Conservation (phyloP, 208 protist genomes). For the Lotmaria passim region DNA sequence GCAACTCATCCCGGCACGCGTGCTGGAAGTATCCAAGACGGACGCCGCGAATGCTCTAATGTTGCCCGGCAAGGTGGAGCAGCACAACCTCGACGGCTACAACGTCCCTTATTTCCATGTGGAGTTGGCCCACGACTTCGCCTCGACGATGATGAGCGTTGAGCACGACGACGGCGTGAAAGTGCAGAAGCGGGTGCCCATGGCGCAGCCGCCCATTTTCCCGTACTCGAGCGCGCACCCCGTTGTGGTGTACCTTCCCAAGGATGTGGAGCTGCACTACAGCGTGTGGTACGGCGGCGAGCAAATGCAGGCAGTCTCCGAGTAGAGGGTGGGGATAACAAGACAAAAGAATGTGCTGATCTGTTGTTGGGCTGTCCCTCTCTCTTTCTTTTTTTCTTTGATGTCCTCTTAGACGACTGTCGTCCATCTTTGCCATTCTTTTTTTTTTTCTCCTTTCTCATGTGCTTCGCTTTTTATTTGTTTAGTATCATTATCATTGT, state of each 20-base stretch:
- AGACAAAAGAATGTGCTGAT: neutral
- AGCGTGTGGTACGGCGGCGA: conserved; percentile 53
- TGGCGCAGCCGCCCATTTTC: conserved; percentile 40
- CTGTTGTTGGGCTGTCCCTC: neutral
- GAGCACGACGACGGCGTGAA: conserved; percentile 31
- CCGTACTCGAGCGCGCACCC: conserved; percentile 55
- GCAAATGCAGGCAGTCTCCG: conserved; percentile 28
- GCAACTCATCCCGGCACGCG: conserved; percentile 62
- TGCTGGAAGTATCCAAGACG: conserved; percentile 38
- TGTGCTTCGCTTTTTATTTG: neutral
- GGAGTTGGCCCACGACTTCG: conserved; percentile 29
- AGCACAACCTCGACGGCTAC: conserved; percentile 33
- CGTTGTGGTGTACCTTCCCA: conserved; percentile 72
- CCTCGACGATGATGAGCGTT: conserved; percentile 25
- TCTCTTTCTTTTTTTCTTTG: conserved; percentile 11
- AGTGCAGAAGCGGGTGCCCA: conserved; percentile 46
- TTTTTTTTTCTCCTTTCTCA: conserved; percentile 13
- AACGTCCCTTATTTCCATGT: conserved; percentile 55
- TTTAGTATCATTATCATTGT: neutral
- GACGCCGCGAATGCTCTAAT: conserved; percentile 29
- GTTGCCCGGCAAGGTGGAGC: conserved; percentile 35
- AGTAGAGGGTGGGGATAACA: too few species aligned
- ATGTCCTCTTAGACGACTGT: too few species aligned
- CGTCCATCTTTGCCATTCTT: too few species aligned
- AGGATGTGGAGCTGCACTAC: conserved; percentile 67